A percentile compares a stretch with the other conserved stretches of the same genome.
These are phyloP conservation scores for Corynascus novoguineensis DNA, from an alignment of 495 filamentous ascomycete genomes.

Conservation along the genomic window DNA sequence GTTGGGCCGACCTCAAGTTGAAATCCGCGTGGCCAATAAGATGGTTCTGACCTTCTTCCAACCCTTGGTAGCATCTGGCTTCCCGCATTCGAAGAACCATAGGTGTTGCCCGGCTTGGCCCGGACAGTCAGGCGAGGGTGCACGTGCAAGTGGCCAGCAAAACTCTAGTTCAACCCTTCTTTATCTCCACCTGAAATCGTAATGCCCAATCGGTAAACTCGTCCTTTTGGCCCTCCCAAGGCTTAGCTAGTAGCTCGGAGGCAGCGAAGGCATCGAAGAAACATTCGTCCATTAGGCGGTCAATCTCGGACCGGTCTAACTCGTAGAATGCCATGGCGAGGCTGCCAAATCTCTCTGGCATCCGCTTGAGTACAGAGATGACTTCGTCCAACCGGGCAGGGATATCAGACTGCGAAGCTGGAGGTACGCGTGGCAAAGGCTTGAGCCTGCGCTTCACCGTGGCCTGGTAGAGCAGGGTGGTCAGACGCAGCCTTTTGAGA, in stretches of 20 bases:
- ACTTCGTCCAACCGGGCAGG: slow-evolving; percentile 42
- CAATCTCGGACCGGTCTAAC: slow-evolving; percentile 41
- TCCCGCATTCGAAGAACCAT: no score
- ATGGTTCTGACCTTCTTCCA: no score
- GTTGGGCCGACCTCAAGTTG: no score
- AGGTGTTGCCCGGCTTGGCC: background rate
- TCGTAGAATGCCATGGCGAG: slow-evolving; percentile 47
- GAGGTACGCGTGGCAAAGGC: slow-evolving; percentile 39
- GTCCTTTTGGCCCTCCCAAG: slow-evolving; percentile 42
- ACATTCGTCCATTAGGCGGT: slow-evolving; percentile 42
- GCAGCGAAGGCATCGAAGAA: slow-evolving; percentile 45
- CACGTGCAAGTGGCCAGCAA: background rate
- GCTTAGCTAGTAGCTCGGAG: slow-evolving; percentile 39
- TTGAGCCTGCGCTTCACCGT: slow-evolving; percentile 56
- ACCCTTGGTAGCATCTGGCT: no score
- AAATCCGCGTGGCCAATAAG: no score
- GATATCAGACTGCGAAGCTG: slow-evolving; percentile 22
- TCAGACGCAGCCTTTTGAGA: slow-evolving; percentile 51
- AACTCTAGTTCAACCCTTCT: slow-evolving; percentile 26
- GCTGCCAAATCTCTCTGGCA: slow-evolving; percentile 39
- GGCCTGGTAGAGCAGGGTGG: slow-evolving; percentile 55
- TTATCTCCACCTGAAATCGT: slow-evolving; percentile 45
- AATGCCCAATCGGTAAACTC: slow-evolving; percentile 46
- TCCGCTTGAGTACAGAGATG: slow-evolving; percentile 33
- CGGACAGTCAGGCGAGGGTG: background rate